Percentiles rank a stretch among this genome's conserved stretches.
Conservation (phyloP, 2,329 filamentous ascomycete genomes). For the Cordyceps farinosa region DNA sequence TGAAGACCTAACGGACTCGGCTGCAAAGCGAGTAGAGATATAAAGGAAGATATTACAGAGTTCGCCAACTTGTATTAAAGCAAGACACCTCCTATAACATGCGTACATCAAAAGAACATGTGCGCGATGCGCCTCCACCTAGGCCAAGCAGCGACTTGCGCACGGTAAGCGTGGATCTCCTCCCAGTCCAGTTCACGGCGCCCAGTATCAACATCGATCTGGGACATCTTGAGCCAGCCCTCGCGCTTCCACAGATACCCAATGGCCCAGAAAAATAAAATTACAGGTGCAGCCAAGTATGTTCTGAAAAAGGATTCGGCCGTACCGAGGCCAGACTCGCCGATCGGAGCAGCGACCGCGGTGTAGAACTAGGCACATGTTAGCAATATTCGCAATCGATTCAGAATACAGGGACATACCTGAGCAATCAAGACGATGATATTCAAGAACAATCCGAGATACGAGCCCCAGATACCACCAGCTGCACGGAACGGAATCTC, state of each 20-base stretch:
- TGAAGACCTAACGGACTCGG: neutral
- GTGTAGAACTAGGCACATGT: conserved; percentile 42
- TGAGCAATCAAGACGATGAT: conserved; percentile 53
- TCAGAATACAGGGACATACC: conserved; percentile 30
- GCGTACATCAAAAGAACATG: conserved; percentile 30
- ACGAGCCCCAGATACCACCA: conserved; percentile 61
- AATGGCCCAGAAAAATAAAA: conserved; percentile 52
- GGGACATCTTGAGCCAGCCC: conserved; percentile 52
- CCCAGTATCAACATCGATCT: conserved; percentile 67
- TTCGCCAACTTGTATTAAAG: neutral
- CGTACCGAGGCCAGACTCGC: conserved; percentile 32
- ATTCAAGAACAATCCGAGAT: conserved; percentile 57
- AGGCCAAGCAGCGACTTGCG: conserved; percentile 48
- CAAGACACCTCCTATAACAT: neutral
- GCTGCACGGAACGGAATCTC: conserved; percentile 64
- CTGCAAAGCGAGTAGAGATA: neutral
- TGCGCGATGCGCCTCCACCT: conserved; percentile 44
- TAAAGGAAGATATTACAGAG: neutral
- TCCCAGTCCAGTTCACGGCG: conserved; percentile 65
- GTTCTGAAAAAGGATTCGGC: conserved; percentile 53
- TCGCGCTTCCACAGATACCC: conserved; percentile 65
- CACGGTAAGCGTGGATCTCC: conserved; percentile 53
- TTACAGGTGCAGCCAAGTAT: conserved; percentile 53
- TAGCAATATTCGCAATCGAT: neutral
- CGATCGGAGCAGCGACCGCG: conserved; percentile 39